Evolutionary conservation across 768 basidiomycete genomes (phyloP), one percentile per base, ranked within the genome.

Genomic region (Leccinum boreale): DNA sequence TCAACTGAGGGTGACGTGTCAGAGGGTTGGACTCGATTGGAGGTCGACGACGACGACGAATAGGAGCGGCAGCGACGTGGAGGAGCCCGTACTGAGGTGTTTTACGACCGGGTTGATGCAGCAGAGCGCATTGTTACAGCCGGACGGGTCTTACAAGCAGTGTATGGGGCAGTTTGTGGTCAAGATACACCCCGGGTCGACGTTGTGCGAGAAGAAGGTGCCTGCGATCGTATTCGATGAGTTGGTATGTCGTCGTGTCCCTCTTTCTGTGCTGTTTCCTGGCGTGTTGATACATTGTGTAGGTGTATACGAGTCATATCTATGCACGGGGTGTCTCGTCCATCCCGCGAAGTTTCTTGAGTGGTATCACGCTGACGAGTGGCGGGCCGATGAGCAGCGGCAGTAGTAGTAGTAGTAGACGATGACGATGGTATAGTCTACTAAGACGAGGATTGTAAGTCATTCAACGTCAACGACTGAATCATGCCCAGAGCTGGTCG

Each of bases 211-310:
- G 62, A 92, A 90, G 67, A 92, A 90, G 69, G 83, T 86, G 0
- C 86, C 86, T 0, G 92, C 89, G 5, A 93, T 99, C 60, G 81
- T 99, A 36, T 99, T 91, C 69, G 89, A 96, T 70, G 97, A 99
- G 68, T 75, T 99, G 68, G 96, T 97, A 60, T 67, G 88, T 77
- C 10, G 3, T 26, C 3, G 44, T 57, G 2, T 33, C 47, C 19
- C 12, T 3, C 19, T 5, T 12, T 9, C 36, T 17, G 12, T 9
- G 26, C 3, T 1, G 3, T 17, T 17, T 15, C 36, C 31, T 44
- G 6, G 15, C 26, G 50, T 42, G 33, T n/a, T 56, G 26, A 50
- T 44, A 51, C 28, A 52, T 58, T 3, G 33, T 19, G n/a, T 65
- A 92, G 89, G 78, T 92, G 50, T 85, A 87, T 66, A 94, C 92